Evolutionary conservation across 805 yeast species (phyloP), one percentile per base, ranked within the genome.

Genomic region (Suhomyces canberraensis): DNA sequence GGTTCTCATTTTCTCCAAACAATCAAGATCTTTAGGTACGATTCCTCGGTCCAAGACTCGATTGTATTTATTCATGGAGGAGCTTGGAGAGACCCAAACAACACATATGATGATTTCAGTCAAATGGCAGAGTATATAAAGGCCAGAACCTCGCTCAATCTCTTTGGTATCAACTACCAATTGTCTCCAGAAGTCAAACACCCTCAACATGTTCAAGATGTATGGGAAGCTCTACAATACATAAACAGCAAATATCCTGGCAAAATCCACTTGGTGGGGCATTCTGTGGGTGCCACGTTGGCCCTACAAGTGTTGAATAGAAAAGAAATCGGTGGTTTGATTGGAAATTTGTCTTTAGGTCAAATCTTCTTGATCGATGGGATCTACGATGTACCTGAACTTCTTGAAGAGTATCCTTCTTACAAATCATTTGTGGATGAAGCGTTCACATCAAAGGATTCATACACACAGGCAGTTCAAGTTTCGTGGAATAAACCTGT

Each of bases 1-100:
- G 73, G 73, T 4, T 36, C 37, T 0, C 58, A 66, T 44, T 52
- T 51, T 3, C 54, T 66, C 18, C 71, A 68, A 33, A 36, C 32
- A 13, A 25, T 64, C 22, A 61, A 56, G 39, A 40, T 58, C 1
- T 64, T 58, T 42, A 45, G 50, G n/a, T 44, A 42, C 29, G 40
- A 32, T 13, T 35, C 37, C 2, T 11, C 16, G 6, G 38, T 42
- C n/a, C 32, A 33, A 15, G 37, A 51, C 2, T 57, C 74, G 14
- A 36, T 76, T 4, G 69, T 85, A 1, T 80, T 78, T 46, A 71
- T 87, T 26, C 96, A 87, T 58, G 96, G 96, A 1, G 96, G 96
- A 0, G 95, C 89, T 0, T 87, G 95, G 95, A 68, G 86, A 42
- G 95, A 84, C 50, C 76, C 79, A 1, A 53, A 44, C 3, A 81